Evolutionary conservation across 176 grass and related monocot species (phyloP).

Genomic region (Avena atlantica): DNA sequence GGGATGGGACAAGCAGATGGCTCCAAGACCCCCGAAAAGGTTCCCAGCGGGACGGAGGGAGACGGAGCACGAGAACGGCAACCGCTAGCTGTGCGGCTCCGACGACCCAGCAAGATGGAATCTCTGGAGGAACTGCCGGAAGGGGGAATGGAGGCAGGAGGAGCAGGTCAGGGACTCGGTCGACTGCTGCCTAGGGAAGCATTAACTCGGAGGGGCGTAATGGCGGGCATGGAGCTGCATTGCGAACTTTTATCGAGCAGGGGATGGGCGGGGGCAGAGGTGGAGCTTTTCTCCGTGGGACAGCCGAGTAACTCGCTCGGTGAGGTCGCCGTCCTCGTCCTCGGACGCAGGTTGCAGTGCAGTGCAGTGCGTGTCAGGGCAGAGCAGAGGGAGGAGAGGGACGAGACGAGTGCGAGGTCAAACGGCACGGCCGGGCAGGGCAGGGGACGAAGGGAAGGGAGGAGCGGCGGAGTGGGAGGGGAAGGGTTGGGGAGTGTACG

Average conservation of each 20-base stretch:
- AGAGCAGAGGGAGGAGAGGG: background rate
- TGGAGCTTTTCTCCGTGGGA: background rate
- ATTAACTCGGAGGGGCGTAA: background rate
- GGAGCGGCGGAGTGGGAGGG: background rate
- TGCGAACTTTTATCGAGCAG: slow-evolving; percentile 34
- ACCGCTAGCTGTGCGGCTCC: background rate
- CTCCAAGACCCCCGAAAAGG: slow-evolving; percentile 37
- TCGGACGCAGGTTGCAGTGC: slow-evolving; percentile 13
- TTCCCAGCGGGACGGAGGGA: background rate
- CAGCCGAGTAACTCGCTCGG: background rate
- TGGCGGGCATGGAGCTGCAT: slow-evolving; percentile 19
- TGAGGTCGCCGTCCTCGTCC: slow-evolving; percentile 30
- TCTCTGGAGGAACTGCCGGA: background rate
- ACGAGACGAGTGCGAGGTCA: slow-evolving; percentile 5
- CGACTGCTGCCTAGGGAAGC: background rate
- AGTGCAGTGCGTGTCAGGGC: slow-evolving; percentile 31
- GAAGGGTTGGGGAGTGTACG: background rate
- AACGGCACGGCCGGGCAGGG: background rate
- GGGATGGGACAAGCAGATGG: slow-evolving; percentile 47
- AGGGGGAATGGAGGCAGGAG: background rate
- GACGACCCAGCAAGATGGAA: background rate
- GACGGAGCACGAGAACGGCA: slow-evolving; percentile 31
- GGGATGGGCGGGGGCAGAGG: background rate
- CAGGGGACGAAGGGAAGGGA: background rate
- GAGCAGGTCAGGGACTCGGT: background rate